phyloP scores from a whole-genome alignment of 441 rosid species.

The Mallotus japonicus region DNA sequence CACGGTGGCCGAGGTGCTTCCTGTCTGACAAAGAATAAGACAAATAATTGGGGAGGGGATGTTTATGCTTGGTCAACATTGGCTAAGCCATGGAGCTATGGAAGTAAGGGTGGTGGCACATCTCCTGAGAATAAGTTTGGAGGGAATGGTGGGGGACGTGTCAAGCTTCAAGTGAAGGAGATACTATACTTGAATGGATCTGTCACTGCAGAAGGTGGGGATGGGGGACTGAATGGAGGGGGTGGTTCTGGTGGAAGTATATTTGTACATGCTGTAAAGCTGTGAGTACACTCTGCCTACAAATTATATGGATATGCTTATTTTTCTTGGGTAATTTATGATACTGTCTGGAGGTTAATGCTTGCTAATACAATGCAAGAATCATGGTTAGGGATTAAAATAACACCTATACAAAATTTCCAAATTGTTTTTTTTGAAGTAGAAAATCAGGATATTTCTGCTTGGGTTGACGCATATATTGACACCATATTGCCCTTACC shows the following conservation, averaged over 20 bases:
- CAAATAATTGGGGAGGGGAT: constrained; percentile 94
- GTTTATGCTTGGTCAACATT: constrained; percentile 92
- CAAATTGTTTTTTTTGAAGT: neutral
- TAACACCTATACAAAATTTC: neutral
- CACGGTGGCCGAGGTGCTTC: constrained; percentile 99
- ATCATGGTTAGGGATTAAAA: neutral
- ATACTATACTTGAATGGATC: constrained; percentile 80
- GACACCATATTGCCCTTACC: neutral
- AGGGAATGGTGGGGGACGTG: constrained; percentile 95
- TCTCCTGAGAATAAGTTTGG: constrained; percentile 46
- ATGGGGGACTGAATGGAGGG: constrained; percentile 72
- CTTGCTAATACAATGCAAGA: constrained; percentile 8
- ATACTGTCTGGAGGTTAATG: neutral
- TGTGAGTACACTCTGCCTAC: constrained; percentile 54
- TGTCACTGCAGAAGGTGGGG: constrained; percentile 77
- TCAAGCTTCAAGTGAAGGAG: constrained; percentile 57
- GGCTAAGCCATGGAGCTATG: constrained; percentile 92
- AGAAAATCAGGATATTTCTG: neutral
- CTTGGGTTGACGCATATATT: neutral
- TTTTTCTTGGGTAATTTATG: neutral
- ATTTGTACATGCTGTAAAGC: constrained; percentile 55
- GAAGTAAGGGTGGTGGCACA: constrained; percentile 83
- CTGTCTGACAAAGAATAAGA: constrained; percentile 54
- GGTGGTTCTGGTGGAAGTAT: constrained; percentile 99
- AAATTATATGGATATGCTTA: constrained; percentile 17